Percentiles rank a stretch among this genome's conserved stretches.
phyloP scores from a whole-genome alignment of 2,329 filamentous ascomycete species.

The Sporothrix pseudoabietina region DNA sequence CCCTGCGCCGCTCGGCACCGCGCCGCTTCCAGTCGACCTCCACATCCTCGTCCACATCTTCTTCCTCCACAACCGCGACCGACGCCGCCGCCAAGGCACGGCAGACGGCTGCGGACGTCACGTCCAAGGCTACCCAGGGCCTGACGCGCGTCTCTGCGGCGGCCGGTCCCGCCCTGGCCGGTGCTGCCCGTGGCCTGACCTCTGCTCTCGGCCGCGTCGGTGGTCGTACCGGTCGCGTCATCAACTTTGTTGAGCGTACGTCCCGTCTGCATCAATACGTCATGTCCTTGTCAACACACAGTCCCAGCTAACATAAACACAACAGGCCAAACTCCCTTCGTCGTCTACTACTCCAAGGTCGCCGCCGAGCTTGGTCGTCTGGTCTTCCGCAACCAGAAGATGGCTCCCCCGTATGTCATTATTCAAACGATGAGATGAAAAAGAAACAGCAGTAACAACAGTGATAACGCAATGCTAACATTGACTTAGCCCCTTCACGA shows the following conservation, averaged over 20 bases:
- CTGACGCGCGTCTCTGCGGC: slow-evolving; percentile 79
- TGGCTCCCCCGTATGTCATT: slow-evolving; percentile 86
- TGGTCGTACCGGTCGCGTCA: slow-evolving; percentile 76
- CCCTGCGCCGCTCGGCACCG: slow-evolving; percentile 43
- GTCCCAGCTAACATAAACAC: slow-evolving; percentile 28
- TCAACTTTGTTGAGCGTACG: slow-evolving; percentile 86
- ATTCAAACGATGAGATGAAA: neutral
- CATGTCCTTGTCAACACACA: neutral
- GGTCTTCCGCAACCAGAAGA: slow-evolving; percentile 83
- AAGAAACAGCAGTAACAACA: neutral
- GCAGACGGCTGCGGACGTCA: slow-evolving; percentile 47
- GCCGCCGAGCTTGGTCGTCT: slow-evolving; percentile 84
- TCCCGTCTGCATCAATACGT: slow-evolving; percentile 33
- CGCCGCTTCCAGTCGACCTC: slow-evolving; percentile 65
- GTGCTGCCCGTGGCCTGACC: slow-evolving; percentile 68
- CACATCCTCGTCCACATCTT: slow-evolving; percentile 45
- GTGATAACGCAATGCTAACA: neutral
- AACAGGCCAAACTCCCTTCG: slow-evolving; percentile 78
- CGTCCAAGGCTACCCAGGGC: slow-evolving; percentile 74
- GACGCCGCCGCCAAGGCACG: slow-evolving; percentile 49
- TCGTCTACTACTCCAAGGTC: slow-evolving; percentile 91
- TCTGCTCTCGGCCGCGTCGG: slow-evolving; percentile 74
- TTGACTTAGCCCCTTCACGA: slow-evolving; percentile 65
- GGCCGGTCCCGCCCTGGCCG: slow-evolving; percentile 74
- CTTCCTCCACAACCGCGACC: slow-evolving; percentile 53